Evolutionary conservation across 2,329 filamentous ascomycete genomes (phyloP), one percentile per base, ranked within the genome.

Genomic region (Colletotrichum paranaense): DNA sequence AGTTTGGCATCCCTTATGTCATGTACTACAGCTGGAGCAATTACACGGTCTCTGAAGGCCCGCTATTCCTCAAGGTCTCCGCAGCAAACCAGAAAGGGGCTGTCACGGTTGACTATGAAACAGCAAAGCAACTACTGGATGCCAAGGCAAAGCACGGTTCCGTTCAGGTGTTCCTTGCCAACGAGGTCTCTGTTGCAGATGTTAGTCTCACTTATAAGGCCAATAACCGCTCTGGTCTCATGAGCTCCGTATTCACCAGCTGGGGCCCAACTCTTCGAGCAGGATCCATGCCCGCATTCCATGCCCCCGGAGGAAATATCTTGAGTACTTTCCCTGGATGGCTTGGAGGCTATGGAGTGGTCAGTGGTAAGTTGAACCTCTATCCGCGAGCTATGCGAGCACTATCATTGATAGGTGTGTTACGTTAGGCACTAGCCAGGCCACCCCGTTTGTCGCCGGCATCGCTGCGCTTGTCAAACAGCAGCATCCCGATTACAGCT

Each of bases 341-440:
- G n/a, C 57, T 64, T 12, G 77, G 79, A 35, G 70, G 76, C 11
- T 87, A 86, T 71, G 82, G 80, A n/a, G 80, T 87, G 5, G 74
- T 83, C 6, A 82, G 80, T 35, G 66, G 67, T 68, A 56, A 16
- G 66, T 56, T 1, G 5, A 38, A 12, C 2, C 2, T 5, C 6
- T 5, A 28, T n/a, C 4, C 19, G 8, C 32, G 19, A 32, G 9
- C 22, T n/a, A 2, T 3, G 5, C 8, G 26, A 16, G 11, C 30
- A 32, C 14, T 9, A 12, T 24, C 26, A 38, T 30, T 59, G 9
- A 59, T n/a, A 22, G 19, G 3, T 38, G 5, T 30, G 8, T 7
- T n/a, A 8, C n/a, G 19, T 55, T 12, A 72, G 86, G 86, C 38
- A 88, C 86, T 1, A 86, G 84, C 2, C 87, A 88, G 84, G 78